phyloP scores from a whole-genome alignment of 768 basidiomycete genomes.

The Pisolithus sp. region DNA sequence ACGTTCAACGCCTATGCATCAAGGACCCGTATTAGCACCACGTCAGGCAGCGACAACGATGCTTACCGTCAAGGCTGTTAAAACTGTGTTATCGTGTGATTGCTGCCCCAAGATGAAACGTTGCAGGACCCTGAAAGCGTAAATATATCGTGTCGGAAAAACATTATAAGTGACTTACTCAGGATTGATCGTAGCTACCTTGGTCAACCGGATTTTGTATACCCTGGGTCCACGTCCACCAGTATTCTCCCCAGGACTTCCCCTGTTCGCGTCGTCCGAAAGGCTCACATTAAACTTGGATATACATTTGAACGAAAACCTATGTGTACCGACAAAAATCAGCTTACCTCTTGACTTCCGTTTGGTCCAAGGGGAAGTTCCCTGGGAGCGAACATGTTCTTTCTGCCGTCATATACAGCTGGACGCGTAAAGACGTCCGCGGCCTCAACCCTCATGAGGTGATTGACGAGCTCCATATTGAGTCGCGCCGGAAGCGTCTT shows the following conservation, averaged over 20 bases:
- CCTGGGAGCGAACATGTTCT: slow-evolving; percentile 63
- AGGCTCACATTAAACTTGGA: slow-evolving; percentile 58
- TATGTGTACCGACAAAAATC: not conserved
- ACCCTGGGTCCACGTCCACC: slow-evolving; percentile 46
- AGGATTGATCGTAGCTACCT: slow-evolving; percentile 55
- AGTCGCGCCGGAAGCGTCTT: slow-evolving; percentile 59
- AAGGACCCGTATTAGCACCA: not conserved
- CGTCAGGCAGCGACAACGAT: not conserved
- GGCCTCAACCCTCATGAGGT: slow-evolving; percentile 51
- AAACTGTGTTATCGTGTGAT: slow-evolving; percentile 58
- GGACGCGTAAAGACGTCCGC: slow-evolving; percentile 67
- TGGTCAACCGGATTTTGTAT: slow-evolving; percentile 58
- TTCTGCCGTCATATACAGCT: slow-evolving; percentile 73
- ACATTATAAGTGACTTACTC: slow-evolving; percentile 28
- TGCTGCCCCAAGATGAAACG: slow-evolving; percentile 62
- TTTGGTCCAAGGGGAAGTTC: slow-evolving; percentile 53
- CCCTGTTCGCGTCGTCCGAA: slow-evolving; percentile 30
- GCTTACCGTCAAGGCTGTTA: slow-evolving; percentile 60
- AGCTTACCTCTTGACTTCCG: slow-evolving; percentile 45
- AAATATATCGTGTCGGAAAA: slow-evolving; percentile 16
- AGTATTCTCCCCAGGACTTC: slow-evolving; percentile 28
- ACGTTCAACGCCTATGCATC: slow-evolving; percentile 59
- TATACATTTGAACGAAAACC: slow-evolving; percentile 4
- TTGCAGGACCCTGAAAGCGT: slow-evolving; percentile 44
- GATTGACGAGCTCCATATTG: slow-evolving; percentile 65